A percentile compares a stretch with the other conserved stretches of the same genome.
These are phyloP conservation scores for Glonium stellatum DNA, from an alignment of 495 filamentous ascomycete genomes.

Conservation along the genomic window DNA sequence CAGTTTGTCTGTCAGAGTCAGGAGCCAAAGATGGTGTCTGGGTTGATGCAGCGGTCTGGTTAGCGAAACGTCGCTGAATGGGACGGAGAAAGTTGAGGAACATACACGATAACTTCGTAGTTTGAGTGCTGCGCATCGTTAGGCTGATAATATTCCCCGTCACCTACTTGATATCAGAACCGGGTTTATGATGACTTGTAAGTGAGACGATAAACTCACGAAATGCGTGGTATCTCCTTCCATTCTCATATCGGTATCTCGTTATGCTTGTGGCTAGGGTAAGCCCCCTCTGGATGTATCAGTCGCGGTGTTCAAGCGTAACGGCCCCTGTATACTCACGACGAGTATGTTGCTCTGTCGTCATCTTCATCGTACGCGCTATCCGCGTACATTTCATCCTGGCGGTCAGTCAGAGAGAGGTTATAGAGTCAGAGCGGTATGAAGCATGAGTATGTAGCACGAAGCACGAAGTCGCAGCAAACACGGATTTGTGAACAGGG, in stretches of 20 bases:
- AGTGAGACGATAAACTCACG: slow-evolving; percentile 7
- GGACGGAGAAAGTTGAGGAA: background rate
- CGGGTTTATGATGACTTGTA: background rate
- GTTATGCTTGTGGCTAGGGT: slow-evolving; percentile 29
- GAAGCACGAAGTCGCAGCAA: background rate
- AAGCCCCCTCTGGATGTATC: slow-evolving; percentile 20
- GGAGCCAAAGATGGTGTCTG: slow-evolving; percentile 31
- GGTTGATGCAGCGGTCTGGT: background rate
- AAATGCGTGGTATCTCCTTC: slow-evolving; percentile 32
- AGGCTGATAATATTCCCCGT: slow-evolving; percentile 23
- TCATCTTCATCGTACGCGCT: slow-evolving; percentile 11
- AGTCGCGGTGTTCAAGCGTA: background rate
- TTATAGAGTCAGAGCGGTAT: background rate
- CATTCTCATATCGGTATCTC: slow-evolving; percentile 33
- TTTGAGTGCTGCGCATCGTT: slow-evolving; percentile 21
- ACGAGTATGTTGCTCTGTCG: slow-evolving; percentile 22
- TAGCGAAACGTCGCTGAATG: background rate
- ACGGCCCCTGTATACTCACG: slow-evolving; percentile 5
- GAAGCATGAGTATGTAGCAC: no score
- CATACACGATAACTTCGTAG: slow-evolving; percentile 23
- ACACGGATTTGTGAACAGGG: background rate
- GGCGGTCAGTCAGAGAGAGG: background rate
- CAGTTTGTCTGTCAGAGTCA: slow-evolving; percentile 30
- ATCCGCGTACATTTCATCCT: slow-evolving; percentile 3
- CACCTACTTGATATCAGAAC: slow-evolving; percentile 10